Evolutionary conservation across 306 rosid species (phyloP), one percentile per base, ranked within the genome.

Genomic region (Ziziphus jujuba): DNA sequence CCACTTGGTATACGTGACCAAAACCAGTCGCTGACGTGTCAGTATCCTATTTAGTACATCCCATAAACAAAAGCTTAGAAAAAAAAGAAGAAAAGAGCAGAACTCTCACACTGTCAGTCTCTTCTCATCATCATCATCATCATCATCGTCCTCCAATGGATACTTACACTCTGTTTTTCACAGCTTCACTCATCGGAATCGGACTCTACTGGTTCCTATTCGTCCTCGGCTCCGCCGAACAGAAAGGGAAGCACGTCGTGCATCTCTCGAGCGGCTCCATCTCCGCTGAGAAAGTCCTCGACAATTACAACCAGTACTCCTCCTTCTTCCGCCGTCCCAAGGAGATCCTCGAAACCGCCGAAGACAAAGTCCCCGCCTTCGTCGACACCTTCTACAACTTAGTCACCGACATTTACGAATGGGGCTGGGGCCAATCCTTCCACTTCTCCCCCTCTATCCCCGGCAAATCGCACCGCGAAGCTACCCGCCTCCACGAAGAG

Each of bases 381-480:
- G 55, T 50, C 22, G 55, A 50, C 22, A 50, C 55, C 21, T 50
- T 50, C 55, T 50, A 50, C 55, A 50, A 50, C 22, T 17, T 50
- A 5, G 55, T 50, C 20, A 50, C 55, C 55, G 55, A 50, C 24
- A 50, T 50, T 3, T 50, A 50, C 22, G 55, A 50, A 5, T 50
- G 55, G 55, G 55, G 55, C 17, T 50, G 55, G 55, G 55, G 55
- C 22, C 55, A 50, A 5, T 50, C 55, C 22, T 50, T 50, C 55
- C 55, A 50, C 21, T 50, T 50, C 55, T 50, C 55, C 5, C 55
- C 55, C 20, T 50, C 55, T 23, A 50, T 50, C 0, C 55, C 55
- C 9, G 55, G 55, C 4, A 50, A 16, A 20, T 50, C 55, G 9
- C 55, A 50, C 55, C 24, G 55, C 11, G 55, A 50, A 3, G 55